A percentile compares a stretch with the other conserved stretches of the same genome.
Conservation (phyloP, 768 basidiomycete genomes). For the Tylopilus plumbeoviolaceoides region DNA sequence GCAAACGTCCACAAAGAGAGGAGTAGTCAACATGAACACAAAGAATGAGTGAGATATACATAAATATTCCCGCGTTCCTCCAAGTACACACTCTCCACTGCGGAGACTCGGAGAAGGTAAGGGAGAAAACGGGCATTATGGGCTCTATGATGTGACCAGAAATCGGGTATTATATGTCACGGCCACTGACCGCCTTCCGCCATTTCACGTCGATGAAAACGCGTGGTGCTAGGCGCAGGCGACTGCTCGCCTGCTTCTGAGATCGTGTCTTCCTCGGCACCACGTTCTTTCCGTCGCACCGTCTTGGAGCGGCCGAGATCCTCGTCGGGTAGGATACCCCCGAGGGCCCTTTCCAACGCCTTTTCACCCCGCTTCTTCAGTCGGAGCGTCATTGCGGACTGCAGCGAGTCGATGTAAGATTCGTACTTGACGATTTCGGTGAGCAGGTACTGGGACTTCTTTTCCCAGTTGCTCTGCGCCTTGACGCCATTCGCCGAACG, state of each 20-base stretch:
- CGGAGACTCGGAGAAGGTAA: background rate
- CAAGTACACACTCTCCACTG: constrained; percentile 4
- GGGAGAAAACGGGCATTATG: background rate
- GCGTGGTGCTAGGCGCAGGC: constrained; percentile 22
- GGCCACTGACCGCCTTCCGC: constrained; percentile 34
- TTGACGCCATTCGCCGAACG: constrained; percentile 70
- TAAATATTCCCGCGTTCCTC: constrained; percentile 28
- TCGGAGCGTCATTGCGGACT: constrained; percentile 76
- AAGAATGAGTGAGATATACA: constrained; percentile 24
- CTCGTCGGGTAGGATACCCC: constrained; percentile 31
- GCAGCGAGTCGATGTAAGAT: constrained; percentile 88
- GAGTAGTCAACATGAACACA: background rate
- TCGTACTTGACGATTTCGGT: constrained; percentile 95
- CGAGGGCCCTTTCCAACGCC: constrained; percentile 59
- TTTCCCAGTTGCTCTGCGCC: constrained; percentile 89
- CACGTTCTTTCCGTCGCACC: constrained; percentile 38
- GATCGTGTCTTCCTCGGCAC: constrained; percentile 44
- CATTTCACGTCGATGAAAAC: constrained; percentile 42
- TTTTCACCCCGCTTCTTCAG: constrained; percentile 91
- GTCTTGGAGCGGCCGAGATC: constrained; percentile 26
- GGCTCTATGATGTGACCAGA: constrained; percentile 15
- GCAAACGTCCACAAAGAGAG: background rate
- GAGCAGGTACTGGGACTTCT: constrained; percentile 82
- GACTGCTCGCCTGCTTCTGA: constrained; percentile 43
- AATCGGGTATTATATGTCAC: constrained; percentile 13